A percentile compares a stretch with the other conserved stretches of the same genome.
Evolutionary conservation across 1,284 basidiomycete species (phyloP).

Genomic region (Cutaneotrichosporon sp.): DNA sequence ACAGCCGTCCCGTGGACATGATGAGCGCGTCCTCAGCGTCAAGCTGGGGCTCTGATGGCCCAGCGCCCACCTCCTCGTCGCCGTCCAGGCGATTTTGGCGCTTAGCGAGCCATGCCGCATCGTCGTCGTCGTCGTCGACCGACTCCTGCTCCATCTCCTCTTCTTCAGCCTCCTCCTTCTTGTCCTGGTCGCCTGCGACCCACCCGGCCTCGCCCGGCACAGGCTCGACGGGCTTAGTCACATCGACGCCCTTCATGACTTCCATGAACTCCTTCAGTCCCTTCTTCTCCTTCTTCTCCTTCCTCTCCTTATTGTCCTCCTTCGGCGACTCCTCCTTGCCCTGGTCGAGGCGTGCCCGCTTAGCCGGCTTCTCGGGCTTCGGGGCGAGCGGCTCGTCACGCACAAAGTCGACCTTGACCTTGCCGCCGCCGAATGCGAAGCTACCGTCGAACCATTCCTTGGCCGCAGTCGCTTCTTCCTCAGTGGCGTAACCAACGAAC

Average conservation of each 20-base stretch:
- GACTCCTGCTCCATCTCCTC: constrained; percentile 42
- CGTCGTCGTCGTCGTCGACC: constrained; percentile 61
- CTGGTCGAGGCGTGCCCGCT: constrained; percentile 25
- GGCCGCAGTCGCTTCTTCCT: constrained; percentile 71
- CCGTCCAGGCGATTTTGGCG: constrained; percentile 41
- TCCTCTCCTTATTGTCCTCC: constrained; percentile 6
- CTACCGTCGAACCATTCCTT: constrained; percentile 83
- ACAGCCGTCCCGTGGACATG: constrained; percentile 74
- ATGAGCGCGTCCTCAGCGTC: constrained; percentile 62
- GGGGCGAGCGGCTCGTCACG: constrained; percentile 58
- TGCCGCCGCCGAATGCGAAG: constrained; percentile 68
- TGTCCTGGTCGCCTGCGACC: constrained; percentile 58
- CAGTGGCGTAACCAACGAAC: constrained; percentile 85
- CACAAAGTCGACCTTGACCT: constrained; percentile 73
- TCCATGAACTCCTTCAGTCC: constrained; percentile 59
- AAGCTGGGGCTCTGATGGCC: constrained; percentile 15
- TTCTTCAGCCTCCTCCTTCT: constrained; percentile 50
- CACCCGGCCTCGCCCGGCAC: constrained; percentile 40
- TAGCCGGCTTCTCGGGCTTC: constrained; percentile 27
- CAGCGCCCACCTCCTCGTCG: constrained; percentile 13
- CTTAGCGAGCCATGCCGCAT: constrained; percentile 65
- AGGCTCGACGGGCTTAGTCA: constrained; percentile 51
- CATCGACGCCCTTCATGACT: constrained; percentile 51
- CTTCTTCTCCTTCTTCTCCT: constrained; percentile 56
- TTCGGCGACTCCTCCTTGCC: constrained; percentile 18